phyloP scores from a whole-genome alignment of 495 filamentous ascomycete genomes.

The Podospora anserina region DNA sequence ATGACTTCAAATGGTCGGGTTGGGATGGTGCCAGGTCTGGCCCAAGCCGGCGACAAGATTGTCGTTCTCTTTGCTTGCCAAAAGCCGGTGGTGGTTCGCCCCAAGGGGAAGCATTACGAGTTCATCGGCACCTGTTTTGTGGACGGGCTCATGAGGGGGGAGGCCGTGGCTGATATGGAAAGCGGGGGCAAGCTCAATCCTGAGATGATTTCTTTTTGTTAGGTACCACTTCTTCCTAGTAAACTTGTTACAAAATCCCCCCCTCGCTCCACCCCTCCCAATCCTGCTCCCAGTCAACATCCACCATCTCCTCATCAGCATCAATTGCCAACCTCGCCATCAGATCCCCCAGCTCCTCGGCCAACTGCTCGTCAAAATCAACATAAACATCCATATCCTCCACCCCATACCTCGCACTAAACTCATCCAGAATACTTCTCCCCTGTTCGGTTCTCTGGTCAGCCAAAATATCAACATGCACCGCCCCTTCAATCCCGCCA shows the following conservation, averaged over 20 bases:
- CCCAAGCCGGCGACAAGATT: too few relatives aligned
- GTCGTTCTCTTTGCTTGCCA: too few relatives aligned
- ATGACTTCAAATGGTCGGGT: too few relatives aligned
- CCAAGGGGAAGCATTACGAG: background rate
- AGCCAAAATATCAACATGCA: background rate
- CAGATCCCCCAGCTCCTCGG: constrained; percentile 3
- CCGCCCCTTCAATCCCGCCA: constrained; percentile 1
- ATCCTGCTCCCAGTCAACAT: constrained; percentile 6
- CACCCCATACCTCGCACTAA: background rate
- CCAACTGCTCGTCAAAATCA: background rate
- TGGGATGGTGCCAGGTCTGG: too few relatives aligned
- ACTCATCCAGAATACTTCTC: background rate
- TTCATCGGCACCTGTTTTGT: background rate
- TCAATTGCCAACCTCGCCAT: constrained; percentile 8
- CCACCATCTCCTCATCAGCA: constrained; percentile 9
- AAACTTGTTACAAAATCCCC: background rate
- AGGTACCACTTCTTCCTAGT: too few relatives aligned
- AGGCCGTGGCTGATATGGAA: background rate
- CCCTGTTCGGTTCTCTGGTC: background rate
- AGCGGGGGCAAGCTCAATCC: background rate
- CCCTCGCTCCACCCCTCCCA: background rate
- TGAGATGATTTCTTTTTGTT: constrained; percentile 3
- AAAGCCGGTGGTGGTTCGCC: background rate
- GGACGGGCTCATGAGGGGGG: background rate
- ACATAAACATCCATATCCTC: background rate